Percentiles rank a stretch among this genome's conserved stretches.
Conservation (phyloP, 1,284 basidiomycete species). For the Stereum hirsutum region DNA sequence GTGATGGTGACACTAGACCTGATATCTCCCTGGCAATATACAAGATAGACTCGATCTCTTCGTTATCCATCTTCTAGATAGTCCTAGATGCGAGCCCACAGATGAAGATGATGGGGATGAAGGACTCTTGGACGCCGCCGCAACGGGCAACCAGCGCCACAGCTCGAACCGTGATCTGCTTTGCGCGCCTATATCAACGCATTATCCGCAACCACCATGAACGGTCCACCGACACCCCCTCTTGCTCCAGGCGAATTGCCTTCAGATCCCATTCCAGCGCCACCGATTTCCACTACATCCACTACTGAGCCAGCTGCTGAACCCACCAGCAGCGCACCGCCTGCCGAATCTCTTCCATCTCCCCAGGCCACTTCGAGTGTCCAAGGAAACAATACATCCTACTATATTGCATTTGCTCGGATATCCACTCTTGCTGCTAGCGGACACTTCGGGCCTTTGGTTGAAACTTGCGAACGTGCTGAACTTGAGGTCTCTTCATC, state of each 20-base stretch:
- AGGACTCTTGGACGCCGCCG: neutral
- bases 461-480: conserved; percentile 36
- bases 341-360: conserved; percentile 2
- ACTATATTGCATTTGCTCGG: conserved; percentile 30
- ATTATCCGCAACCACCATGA: conserved; percentile 2
- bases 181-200: neutral
- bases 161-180: too few relatives aligned
- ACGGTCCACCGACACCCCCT: conserved; percentile 7
- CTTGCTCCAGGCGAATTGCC: conserved; percentile 1
- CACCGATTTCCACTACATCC: too few relatives aligned
- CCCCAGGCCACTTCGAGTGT: neutral
- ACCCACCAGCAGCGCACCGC: neutral
- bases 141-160: too few relatives aligned
- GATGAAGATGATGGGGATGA: conserved; percentile 1
- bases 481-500: conserved; percentile 38
- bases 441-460: conserved; percentile 33
- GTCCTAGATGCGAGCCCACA: conserved; percentile 32
- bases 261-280: too few relatives aligned
- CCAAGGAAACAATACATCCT: conserved; percentile 13
- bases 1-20: conserved; percentile 31
- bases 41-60: conserved; percentile 78
- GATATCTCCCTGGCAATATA: conserved; percentile 83
- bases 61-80: conserved; percentile 40
- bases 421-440: conserved; percentile 35
- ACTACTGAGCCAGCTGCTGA: too few relatives aligned